Evolutionary conservation across 2,329 filamentous ascomycete species (phyloP).

Genomic region (Cadophora malorum): DNA sequence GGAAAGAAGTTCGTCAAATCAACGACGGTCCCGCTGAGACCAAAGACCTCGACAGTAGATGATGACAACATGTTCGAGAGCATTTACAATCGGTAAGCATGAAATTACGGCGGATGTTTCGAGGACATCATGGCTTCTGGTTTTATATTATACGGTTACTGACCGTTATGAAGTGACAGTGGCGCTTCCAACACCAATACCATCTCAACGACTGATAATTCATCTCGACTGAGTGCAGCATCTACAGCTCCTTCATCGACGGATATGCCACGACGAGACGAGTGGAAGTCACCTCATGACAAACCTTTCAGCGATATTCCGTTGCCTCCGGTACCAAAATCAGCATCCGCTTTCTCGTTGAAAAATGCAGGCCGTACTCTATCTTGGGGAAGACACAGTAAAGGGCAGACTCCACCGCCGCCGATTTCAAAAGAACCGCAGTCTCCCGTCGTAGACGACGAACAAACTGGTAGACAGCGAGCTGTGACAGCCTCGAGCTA

Average conservation of each 20-base stretch:
- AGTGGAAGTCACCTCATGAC: constrained; percentile 43
- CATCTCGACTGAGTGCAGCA: constrained; percentile 45
- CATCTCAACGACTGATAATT: constrained; percentile 46
- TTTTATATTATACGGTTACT: constrained; percentile 23
- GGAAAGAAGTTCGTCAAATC: constrained; percentile 41
- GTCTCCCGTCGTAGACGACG: constrained; percentile 37
- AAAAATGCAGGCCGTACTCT: constrained; percentile 44
- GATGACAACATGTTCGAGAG: constrained; percentile 46
- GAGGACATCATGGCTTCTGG: neutral
- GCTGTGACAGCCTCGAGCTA: constrained; percentile 45
- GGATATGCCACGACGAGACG: constrained; percentile 40
- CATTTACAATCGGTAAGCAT: constrained; percentile 45
- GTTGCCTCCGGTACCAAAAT: constrained; percentile 42
- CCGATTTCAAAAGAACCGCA: constrained; percentile 32
- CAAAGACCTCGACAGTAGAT: constrained; percentile 39
- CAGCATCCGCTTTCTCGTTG: constrained; percentile 41
- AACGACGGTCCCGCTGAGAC: constrained; percentile 28
- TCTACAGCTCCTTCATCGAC: constrained; percentile 46
- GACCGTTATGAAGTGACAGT: constrained; percentile 44
- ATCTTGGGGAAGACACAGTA: constrained; percentile 45
- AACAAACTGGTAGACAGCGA: constrained; percentile 37
- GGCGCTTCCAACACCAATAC: constrained; percentile 46
- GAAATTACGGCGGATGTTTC: neutral
- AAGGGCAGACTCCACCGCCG: constrained; percentile 32
- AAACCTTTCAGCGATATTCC: constrained; percentile 43